Conservation (phyloP, 2,329 filamentous ascomycete genomes). For the Cytospora piceicola region DNA sequence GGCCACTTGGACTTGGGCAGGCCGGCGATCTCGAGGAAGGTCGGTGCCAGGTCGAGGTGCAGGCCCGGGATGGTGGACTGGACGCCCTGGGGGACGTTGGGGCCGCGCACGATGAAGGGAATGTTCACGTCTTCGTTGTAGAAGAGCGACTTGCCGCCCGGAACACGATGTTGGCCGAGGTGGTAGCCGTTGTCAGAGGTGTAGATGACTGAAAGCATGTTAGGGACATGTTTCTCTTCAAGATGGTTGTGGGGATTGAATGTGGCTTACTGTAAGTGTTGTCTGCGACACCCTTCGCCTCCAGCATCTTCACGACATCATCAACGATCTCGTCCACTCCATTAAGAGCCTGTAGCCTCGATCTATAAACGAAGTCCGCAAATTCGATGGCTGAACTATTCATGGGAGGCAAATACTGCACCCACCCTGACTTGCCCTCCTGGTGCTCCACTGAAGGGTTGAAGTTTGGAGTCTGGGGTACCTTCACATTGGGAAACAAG, state of each 20-base stretch:
- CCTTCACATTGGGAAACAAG: constrained; percentile 31
- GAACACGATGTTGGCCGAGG: constrained; percentile 22
- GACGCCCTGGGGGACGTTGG: constrained; percentile 33
- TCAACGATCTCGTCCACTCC: constrained; percentile 42
- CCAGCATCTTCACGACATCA: constrained; percentile 38
- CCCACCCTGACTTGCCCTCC: constrained; percentile 32
- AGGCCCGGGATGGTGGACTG: constrained; percentile 34
- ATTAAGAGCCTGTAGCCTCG: constrained; percentile 35
- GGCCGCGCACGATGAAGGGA: constrained; percentile 39
- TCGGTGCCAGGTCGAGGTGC: constrained; percentile 38
- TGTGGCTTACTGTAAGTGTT: constrained; percentile 35
- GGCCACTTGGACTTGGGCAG: constrained; percentile 33
- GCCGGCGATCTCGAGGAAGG: constrained; percentile 38
- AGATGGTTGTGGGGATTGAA: neutral
- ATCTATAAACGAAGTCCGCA: constrained; percentile 32
- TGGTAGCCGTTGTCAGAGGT: constrained; percentile 31
- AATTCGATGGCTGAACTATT: constrained; percentile 31
- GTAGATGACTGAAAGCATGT: constrained; percentile 32
- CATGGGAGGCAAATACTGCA: constrained; percentile 31
- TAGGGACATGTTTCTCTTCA: neutral
- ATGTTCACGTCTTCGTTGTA: constrained; percentile 41
- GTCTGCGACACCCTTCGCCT: constrained; percentile 34
- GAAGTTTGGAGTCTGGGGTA: constrained; percentile 34
- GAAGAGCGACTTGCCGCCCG: constrained; percentile 36
- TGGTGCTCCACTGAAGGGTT: constrained; percentile 34